Conservation (phyloP, 495 filamentous ascomycete genomes). For the Hypoxylon lenormandii region DNA sequence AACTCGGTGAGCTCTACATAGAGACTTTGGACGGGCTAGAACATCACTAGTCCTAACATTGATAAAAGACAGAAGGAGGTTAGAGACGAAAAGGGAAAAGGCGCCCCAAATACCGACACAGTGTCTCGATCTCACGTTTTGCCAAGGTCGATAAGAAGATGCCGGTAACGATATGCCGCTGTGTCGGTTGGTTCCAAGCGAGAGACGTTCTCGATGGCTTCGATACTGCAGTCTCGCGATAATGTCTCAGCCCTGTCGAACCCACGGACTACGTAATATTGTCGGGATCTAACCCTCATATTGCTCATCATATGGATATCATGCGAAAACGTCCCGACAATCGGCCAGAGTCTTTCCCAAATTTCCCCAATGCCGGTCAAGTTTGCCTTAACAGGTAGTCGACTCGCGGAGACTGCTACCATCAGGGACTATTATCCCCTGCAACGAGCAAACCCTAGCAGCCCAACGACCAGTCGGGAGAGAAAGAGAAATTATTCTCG, state of each 20-base stretch:
- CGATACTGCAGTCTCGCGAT: constrained; percentile 7
- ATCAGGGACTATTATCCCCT: constrained; percentile 17
- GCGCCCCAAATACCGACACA: constrained; percentile 5
- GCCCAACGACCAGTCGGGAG: constrained; percentile 15
- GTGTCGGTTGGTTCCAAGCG: constrained; percentile 14
- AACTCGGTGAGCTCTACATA: too few relatives aligned
- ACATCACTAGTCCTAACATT: too few relatives aligned
- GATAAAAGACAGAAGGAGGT: not conserved
- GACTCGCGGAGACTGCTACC: constrained; percentile 26
- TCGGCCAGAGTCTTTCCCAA: constrained; percentile 32
- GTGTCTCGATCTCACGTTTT: constrained; percentile 28
- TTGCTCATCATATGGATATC: constrained; percentile 47
- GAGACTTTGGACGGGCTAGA: too few relatives aligned
- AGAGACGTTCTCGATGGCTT: constrained; percentile 22
- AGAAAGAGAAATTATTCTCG: constrained; percentile 12
- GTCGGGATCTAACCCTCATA: constrained; percentile 34
- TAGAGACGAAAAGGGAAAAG: constrained; percentile 20
- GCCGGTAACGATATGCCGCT: not conserved
- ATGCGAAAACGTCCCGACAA: constrained; percentile 40
- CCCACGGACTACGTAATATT: constrained; percentile 25
- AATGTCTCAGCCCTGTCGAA: constrained; percentile 50
- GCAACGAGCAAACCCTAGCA: too few relatives aligned
- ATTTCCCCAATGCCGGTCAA: constrained; percentile 35
- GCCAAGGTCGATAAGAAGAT: constrained; percentile 18
- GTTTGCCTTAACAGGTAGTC: constrained; percentile 30